phyloP scores from a whole-genome alignment of 768 basidiomycete species.

The Favolaschia claudopus region DNA sequence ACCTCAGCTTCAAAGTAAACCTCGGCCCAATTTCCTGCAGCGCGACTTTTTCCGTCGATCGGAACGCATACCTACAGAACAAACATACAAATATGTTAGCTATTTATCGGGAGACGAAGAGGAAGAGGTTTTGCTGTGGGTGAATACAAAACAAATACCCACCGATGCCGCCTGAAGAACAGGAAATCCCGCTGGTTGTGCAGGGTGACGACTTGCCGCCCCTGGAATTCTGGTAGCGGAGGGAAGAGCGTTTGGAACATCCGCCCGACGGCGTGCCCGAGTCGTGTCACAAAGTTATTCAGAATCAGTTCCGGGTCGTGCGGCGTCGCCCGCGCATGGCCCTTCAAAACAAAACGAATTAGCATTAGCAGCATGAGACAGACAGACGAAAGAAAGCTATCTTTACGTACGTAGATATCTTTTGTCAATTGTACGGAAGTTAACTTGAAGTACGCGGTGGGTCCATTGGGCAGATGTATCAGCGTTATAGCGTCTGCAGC shows the following conservation, averaged over 20 bases:
- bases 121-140: too few relatives aligned
- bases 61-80: constrained; percentile 81
- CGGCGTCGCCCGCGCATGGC: constrained; percentile 90
- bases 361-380: neutral
- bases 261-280: constrained; percentile 92
- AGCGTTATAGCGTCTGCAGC: constrained; percentile 88
- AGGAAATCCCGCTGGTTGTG: constrained; percentile 98
- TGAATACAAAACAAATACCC: too few relatives aligned
- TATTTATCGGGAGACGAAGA: constrained; percentile 23
- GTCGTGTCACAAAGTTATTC: constrained; percentile 91
- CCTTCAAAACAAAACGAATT: too few relatives aligned
- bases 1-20: constrained; percentile 93
- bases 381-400: neutral
- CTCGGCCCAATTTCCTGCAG: constrained; percentile 98
- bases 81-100: too few relatives aligned
- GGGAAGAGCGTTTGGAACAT: constrained; percentile 98
- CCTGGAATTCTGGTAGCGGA: constrained; percentile 93
- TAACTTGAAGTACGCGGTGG: constrained; percentile 95
- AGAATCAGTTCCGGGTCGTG: constrained; percentile 96
- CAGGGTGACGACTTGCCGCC: constrained; percentile 94
- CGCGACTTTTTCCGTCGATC: constrained; percentile 88
- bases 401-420: constrained; percentile 84
- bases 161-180: constrained; percentile 97
- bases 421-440: constrained; percentile 87
- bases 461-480: constrained; percentile 89